Evolutionary conservation across 2,329 filamentous ascomycete species (phyloP), one percentile per base, ranked within the genome.

Genomic region (Xylariaceae sp.): DNA sequence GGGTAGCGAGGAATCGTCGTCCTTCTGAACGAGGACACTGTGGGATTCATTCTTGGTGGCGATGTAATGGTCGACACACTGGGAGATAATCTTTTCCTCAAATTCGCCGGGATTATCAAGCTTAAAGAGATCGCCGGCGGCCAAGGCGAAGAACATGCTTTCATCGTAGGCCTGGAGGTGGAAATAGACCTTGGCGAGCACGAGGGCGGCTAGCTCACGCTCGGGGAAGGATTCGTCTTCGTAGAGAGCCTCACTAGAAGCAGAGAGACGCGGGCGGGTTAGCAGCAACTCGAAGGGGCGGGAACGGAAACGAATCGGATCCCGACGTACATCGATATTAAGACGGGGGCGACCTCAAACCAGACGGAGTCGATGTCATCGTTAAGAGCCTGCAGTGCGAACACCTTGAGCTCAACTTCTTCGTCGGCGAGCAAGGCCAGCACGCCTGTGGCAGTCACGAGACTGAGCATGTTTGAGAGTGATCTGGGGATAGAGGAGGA

Each of bases 91-190:
- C 54, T 94, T 99, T 76, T 99, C 91, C 73, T 99, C 94, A 68
- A 96, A 99, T 76, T 99, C 94, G 73, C 90, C 88, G 50, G 89
- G 87, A 52, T 86, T 81, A 67, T 96, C 89, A 62, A 97, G 83
- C 76, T 95, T 89, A 79, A 99, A 96, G 48, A 96, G 85, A 70
- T 96, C 89, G 57, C 94, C 94, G 29, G 94, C 91, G 56, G 91
- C 91, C 45, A 99, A 83, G 60, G 94, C 94, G 73, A 99, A 97
- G 50, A 89, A 88, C 92, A 99, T 97, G 74, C 92, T 96, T 77
- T 99, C 94, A 71, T 96, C 94, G 78, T 99, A 99, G 72, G 94
- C 94, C 74, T 96, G 91, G 51, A 99, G 85, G 71, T 99, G 94
- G 71, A 97, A 99, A 77, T 97, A 99, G 64, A 97, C 91, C 80